Base-by-base conservation (phyloP, 2,329 filamentous ascomycete species). In the Neocucurbitaria cava region DNA sequence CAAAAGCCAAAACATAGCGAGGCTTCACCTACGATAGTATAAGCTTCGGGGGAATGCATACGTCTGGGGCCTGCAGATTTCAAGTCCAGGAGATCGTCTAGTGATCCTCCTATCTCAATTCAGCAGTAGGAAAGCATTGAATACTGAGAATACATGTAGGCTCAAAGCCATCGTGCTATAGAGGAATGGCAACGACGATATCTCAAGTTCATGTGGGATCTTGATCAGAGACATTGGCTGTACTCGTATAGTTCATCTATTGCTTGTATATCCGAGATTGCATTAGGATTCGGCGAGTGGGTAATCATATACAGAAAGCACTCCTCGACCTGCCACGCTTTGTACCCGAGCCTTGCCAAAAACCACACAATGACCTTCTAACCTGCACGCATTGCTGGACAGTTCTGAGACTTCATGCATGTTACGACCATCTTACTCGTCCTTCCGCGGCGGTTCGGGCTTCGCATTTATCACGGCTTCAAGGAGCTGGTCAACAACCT, bases 381-480 rank as follows among this genome's bases (percentile, higher is more conserved):
- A 46, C 28, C 40, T 39, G 17, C 36, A 30, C 36, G 21, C 30
- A 30, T 20, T 11, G 31, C 38, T 23, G 21, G 23, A 24, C 8
- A 21, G 7, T 39, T 38, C 20, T 36, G 17, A 46, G 17, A 24
- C 9, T 35, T 48, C 3, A 20, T 9, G 11, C 33, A n/a, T 17
- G 23, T 9, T 24, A 10, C 3, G 26, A 5, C 26, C 28, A 24
- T 40, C 38, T 40, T 58, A 60, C 5, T 57, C 52, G 52, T 60
- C 56, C 43, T 54, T 58, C 52, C 82, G 79, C 28, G 85, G 85
- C 31, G 85, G 83, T 60, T 90, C 84, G 13, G 93, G 90, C 77
- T 92, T 88, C 60, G 94, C 89, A 61, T 94, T 88, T 64, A 91
- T 89, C 33, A 97, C 91, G n/a, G 91, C 91, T 62, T 86, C 84